Evolutionary conservation across 2,329 filamentous ascomycete genomes (phyloP), one percentile per base, ranked within the genome.

Genomic region (Penicillium oxalicum): DNA sequence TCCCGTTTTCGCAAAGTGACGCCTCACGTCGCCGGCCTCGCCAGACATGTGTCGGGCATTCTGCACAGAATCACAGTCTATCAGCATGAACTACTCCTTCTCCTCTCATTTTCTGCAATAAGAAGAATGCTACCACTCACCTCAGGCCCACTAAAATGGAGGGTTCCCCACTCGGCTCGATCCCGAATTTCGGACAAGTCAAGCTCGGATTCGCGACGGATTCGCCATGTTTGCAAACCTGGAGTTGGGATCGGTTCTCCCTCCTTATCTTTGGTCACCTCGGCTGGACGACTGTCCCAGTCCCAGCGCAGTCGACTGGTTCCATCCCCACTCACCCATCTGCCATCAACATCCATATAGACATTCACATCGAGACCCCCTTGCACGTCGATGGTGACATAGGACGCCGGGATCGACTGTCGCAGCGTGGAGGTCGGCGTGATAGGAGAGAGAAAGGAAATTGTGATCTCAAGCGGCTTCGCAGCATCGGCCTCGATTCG

Each of bases 371-470:
- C 75, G 44, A 84, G 79, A 53, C 74, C 75, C 4, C 87, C 88
- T 51, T 83, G 77, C 9, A 87, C 86, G 60, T 83, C 70, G 36
- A 91, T 76, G 5, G 81, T 86, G 52, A 94, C 63, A 64, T 94
- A 94, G 26, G 84, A 83, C 9, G 88, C 88, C n/a, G 89, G 89
- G 29, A 93, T 80, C 12, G 86, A 83, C 72, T 91, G 87, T 54
- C 87, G 79, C 59, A 91, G 74, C 40, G 87, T 91, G 48, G 87
- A 91, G 1, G 85, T 87, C 1, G 87, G 87, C 0, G 87, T 91
- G 43, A 93, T 85, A 3, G 87, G 87, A 6, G 87, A 91, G 44
- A 91, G 73, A 54, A 80, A 86, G 7, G 82, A 85, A 29, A 86
- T 66, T 2, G 75, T 77, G 45, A 86, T 72, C 48, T 83, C 75